These are phyloP conservation scores for Fragaria vesca DNA, from an alignment of 306 rosid genomes.

Conservation along the genomic window DNA sequence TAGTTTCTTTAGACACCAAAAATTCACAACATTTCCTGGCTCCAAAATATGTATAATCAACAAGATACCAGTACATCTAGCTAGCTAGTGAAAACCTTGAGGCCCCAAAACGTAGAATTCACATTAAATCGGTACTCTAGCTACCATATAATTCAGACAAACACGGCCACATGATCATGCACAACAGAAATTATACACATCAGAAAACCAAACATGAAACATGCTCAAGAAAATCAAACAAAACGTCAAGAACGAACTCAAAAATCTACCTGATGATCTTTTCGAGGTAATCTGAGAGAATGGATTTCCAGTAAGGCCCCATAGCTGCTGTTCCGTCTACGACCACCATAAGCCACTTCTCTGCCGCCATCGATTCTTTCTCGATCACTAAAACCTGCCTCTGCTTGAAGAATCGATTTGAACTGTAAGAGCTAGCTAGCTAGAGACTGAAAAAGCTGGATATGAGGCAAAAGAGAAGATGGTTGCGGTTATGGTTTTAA, in stretches of 20 bases:
- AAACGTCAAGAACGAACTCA: neutral
- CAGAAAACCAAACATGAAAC: neutral
- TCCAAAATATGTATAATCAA: neutral
- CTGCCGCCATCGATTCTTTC: slow-evolving; percentile 10
- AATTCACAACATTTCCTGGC: neutral
- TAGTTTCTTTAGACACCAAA: neutral
- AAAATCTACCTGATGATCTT: slow-evolving; percentile 20
- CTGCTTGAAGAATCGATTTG: neutral
- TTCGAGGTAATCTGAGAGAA: slow-evolving; percentile 14
- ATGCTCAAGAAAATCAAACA: neutral
- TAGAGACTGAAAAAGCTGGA: neutral
- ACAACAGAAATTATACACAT: neutral
- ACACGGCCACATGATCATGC: neutral
- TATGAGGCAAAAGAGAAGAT: neutral
- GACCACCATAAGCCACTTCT: neutral
- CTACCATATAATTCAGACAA: slow-evolving; percentile 3
- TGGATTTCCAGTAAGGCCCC: slow-evolving; percentile 13
- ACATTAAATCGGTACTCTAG: neutral
- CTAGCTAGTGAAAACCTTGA: neutral
- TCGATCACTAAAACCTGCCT: neutral
- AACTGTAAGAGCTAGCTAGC: neutral
- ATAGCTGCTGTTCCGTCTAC: slow-evolving; percentile 15
- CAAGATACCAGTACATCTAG: neutral
- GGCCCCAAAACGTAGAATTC: neutral
- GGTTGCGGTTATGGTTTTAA: neutral